phyloP scores from a whole-genome alignment of 2,329 filamentous ascomycete species.

The Endoconidiophora laricicola region DNA sequence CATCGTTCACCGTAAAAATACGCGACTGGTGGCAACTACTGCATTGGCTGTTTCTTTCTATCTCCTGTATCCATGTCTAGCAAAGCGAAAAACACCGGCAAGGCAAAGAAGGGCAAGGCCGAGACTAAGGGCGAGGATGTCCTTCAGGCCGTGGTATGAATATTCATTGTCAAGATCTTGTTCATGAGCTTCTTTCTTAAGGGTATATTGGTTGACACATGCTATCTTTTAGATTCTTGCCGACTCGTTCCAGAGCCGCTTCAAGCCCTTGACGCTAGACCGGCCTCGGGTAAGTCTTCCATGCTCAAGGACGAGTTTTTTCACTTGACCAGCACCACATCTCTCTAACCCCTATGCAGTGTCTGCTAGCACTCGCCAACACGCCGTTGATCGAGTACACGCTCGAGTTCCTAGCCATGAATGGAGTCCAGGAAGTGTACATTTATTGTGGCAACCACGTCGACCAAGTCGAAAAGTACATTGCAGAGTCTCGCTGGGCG shows the following conservation, averaged over 20 bases:
- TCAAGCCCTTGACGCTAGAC: constrained; percentile 76
- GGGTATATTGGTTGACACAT: constrained; percentile 7
- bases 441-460: constrained; percentile 82
- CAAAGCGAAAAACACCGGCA: constrained; percentile 20
- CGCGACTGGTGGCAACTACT: no score
- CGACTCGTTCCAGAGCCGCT: constrained; percentile 87
- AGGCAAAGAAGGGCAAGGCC: constrained; percentile 36
- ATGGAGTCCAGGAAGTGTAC: constrained; percentile 85
- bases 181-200: constrained; percentile 12
- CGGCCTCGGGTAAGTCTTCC: constrained; percentile 55
- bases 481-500: constrained; percentile 60
- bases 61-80: constrained; percentile 6
- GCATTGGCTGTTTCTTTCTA: no score
- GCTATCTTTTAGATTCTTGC: constrained; percentile 54
- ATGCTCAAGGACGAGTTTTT: not conserved
- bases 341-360: constrained; percentile 33
- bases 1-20: no score
- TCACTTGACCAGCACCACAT: constrained; percentile 12
- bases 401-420: constrained; percentile 86
- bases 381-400: constrained; percentile 95
- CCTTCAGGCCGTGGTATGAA: constrained; percentile 38
- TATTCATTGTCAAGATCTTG: constrained; percentile 1
- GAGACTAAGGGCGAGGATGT: constrained; percentile 42
- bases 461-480: constrained; percentile 73
- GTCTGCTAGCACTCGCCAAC: constrained; percentile 83